Percentiles rank a stretch among this genome's conserved stretches.
Conservation (phyloP, 805 yeast genomes). For the Candida hispaniensis region DNA sequence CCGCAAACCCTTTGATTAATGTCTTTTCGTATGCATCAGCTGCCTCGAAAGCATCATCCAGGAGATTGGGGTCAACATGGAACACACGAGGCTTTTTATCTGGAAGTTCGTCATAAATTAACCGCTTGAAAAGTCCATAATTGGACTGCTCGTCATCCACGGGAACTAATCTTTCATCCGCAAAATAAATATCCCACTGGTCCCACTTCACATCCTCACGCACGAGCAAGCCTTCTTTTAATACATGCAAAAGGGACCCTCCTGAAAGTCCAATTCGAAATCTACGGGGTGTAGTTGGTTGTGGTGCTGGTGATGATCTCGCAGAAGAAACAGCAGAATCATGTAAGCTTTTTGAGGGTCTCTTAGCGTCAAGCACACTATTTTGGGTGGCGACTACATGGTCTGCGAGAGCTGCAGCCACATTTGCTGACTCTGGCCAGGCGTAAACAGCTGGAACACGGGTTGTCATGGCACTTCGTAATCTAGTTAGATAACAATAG, state of each 20-base stretch:
- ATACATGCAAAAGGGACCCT: conserved; percentile 79
- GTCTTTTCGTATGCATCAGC: conserved; percentile 88
- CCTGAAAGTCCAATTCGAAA: conserved; percentile 90
- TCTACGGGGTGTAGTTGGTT: conserved; percentile 36
- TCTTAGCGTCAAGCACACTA: conserved; percentile 38
- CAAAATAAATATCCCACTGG: conserved; percentile 92
- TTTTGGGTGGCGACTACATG: conserved; percentile 86
- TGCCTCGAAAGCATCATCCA: conserved; percentile 61
- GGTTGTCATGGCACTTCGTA: conserved; percentile 52
- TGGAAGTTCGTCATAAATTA: conserved; percentile 61
- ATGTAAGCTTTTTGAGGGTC: conserved; percentile 16
- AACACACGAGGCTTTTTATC: conserved; percentile 57
- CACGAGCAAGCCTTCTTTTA: conserved; percentile 72
- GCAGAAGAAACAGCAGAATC: conserved; percentile 33
- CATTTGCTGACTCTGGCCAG: conserved; percentile 79
- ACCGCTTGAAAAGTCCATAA: conserved; percentile 79
- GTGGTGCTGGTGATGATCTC: not conserved
- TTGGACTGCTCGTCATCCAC: conserved; percentile 74
- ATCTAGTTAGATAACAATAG: too few species aligned
- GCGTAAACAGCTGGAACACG: conserved; percentile 90
- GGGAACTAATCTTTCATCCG: conserved; percentile 91
- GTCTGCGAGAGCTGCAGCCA: conserved; percentile 95
- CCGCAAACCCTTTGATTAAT: conserved; percentile 82
- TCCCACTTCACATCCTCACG: conserved; percentile 78
- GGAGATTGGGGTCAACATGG: conserved; percentile 69